These are phyloP conservation scores for Plasmodium ovale DNA, from an alignment of 169 alveolate genomes.

Conservation along the genomic window DNA sequence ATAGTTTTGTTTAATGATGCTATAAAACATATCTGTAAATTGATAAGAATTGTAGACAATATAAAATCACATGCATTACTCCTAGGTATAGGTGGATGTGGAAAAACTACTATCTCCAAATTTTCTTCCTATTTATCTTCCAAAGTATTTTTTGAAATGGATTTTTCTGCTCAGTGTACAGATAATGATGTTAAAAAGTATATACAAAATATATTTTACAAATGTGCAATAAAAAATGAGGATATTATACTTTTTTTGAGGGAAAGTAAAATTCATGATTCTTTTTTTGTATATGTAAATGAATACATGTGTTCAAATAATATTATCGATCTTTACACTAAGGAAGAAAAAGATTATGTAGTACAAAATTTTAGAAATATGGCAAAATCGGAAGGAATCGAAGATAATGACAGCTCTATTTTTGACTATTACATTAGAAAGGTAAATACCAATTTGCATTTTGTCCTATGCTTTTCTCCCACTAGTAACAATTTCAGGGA, in stretches of 20 bases:
- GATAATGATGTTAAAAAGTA: slow-evolving; percentile 76
- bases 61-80: slow-evolving; percentile 95
- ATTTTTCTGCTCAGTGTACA: slow-evolving; percentile 55
- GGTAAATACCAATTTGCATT: slow-evolving; percentile 95
- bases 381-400: slow-evolving; percentile 92
- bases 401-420: slow-evolving; percentile 92
- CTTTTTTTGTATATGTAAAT: slow-evolving; percentile 82
- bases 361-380: slow-evolving; percentile 88
- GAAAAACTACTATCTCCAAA: slow-evolving; percentile 94
- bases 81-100: slow-evolving; percentile 98
- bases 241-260: slow-evolving; percentile 92
- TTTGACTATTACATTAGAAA: slow-evolving; percentile 94
- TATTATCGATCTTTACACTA: slow-evolving; percentile 81
- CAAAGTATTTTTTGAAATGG: slow-evolving; percentile 86
- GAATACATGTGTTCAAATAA: slow-evolving; percentile 82
- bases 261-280: slow-evolving; percentile 87
- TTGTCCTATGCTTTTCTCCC: slow-evolving; percentile 96
- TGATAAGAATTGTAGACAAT: slow-evolving; percentile 93
- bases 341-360: slow-evolving; percentile 76
- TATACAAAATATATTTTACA: slow-evolving; percentile 84
- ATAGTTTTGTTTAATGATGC: slow-evolving; percentile 97
- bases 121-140: slow-evolving; percentile 93
- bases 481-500: slow-evolving; percentile 91
- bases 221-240: slow-evolving; percentile 92
- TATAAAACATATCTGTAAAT: slow-evolving; percentile 95